Evolutionary conservation across 306 rosid species (phyloP).

Genomic region (Vachellia collinsii): DNA sequence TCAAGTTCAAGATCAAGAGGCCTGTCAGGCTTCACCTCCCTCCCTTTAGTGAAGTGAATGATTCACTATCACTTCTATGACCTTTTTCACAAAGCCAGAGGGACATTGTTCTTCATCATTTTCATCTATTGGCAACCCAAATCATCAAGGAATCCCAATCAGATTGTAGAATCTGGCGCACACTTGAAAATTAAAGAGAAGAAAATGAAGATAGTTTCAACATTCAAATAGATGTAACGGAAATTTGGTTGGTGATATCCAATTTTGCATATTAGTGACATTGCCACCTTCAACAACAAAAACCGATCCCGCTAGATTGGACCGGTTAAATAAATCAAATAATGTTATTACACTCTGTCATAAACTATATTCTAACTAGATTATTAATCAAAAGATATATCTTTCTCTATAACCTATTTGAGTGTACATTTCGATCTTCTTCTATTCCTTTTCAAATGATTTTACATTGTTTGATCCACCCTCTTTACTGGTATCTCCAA

Average conservation of each 20-base stretch:
- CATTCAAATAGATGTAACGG: neutral
- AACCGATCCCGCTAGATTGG: too few species aligned
- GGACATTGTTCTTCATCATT: slow-evolving; percentile 28
- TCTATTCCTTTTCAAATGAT: too few species aligned
- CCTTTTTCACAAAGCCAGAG: slow-evolving; percentile 50
- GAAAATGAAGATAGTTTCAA: neutral
- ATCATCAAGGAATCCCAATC: slow-evolving; percentile 25
- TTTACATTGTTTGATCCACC: too few species aligned
- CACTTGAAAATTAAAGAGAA: neutral
- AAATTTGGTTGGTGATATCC: slow-evolving; percentile 29
- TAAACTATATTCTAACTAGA: too few species aligned
- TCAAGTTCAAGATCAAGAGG: slow-evolving; percentile 82
- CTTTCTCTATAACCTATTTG: too few species aligned
- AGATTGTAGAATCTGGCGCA: slow-evolving; percentile 41
- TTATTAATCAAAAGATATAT: too few species aligned
- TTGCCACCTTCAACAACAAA: slow-evolving; percentile 34
- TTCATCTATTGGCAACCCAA: slow-evolving; percentile 28
- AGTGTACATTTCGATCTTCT: too few species aligned
- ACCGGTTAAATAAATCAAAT: too few species aligned
- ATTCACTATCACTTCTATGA: slow-evolving; percentile 36
- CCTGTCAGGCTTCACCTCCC: slow-evolving; percentile 76
- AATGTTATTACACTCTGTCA: too few species aligned
- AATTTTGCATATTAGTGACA: slow-evolving; percentile 43
- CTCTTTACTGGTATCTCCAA: too few species aligned
- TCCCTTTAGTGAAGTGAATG: slow-evolving; percentile 31